phyloP scores from a whole-genome alignment of 192 early-diverging fungal genomes.

The Gonapodya sp. region DNA sequence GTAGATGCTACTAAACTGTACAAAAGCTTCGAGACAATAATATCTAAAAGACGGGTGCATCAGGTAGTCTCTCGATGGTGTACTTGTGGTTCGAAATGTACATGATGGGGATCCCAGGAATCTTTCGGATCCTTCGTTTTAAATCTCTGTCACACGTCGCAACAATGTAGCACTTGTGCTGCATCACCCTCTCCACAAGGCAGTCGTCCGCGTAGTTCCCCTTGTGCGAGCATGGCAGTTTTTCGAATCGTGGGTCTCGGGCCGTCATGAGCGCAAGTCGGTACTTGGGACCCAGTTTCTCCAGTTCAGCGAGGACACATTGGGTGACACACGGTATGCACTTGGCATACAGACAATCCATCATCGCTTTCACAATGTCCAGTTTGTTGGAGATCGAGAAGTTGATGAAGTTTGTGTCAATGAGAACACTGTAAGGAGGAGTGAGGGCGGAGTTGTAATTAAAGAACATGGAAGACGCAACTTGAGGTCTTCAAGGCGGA shows the following conservation, averaged over 20 bases:
- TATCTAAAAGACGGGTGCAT: slow-evolving; percentile 25
- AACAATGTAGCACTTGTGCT: slow-evolving; percentile 96
- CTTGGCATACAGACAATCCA: slow-evolving; percentile 98
- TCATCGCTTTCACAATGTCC: slow-evolving; percentile 91
- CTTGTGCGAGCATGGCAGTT: slow-evolving; percentile 91
- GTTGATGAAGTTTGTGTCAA: slow-evolving; percentile 99
- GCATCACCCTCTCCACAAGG: slow-evolving; percentile 78
- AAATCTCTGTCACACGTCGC: slow-evolving; percentile 96
- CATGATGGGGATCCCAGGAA: slow-evolving; percentile 97
- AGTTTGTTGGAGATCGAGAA: slow-evolving; percentile 98
- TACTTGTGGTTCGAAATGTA: slow-evolving; percentile 85
- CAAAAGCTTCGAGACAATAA: not conserved
- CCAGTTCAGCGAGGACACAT: slow-evolving; percentile 97
- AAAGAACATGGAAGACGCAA: slow-evolving; percentile 92
- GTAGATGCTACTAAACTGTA: not conserved
- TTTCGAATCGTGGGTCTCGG: slow-evolving; percentile 93
- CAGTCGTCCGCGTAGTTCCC: slow-evolving; percentile 99
- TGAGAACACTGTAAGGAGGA: slow-evolving; percentile 90
- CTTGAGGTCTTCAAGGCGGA: slow-evolving; percentile 53
- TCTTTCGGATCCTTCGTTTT: slow-evolving; percentile 87
- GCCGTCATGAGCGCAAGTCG: slow-evolving; percentile 87
- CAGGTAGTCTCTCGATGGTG: slow-evolving; percentile 88
- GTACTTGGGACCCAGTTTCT: slow-evolving; percentile 94
- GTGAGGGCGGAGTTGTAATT: slow-evolving; percentile 89
- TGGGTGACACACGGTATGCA: slow-evolving; percentile 96